Evolutionary conservation across 2,329 filamentous ascomycete species (phyloP).

Genomic region (Ophiostoma montium): DNA sequence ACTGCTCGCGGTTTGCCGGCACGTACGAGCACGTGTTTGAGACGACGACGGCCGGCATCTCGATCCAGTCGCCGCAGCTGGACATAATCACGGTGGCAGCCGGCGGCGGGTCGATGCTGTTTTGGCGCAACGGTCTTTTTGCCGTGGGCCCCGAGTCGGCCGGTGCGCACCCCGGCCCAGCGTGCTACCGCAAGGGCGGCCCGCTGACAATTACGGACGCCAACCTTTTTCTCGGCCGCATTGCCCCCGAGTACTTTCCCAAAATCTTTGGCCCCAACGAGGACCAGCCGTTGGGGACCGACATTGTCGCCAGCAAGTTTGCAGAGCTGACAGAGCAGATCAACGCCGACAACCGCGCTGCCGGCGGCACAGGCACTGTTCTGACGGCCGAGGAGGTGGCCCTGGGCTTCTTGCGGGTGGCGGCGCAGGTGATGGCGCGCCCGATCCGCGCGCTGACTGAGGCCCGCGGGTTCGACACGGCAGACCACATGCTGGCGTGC

Average conservation of each 20-base stretch:
- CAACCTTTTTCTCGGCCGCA: conserved; percentile 47
- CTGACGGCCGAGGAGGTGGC: conserved; percentile 49
- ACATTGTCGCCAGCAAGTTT: conserved; percentile 52
- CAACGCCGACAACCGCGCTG: conserved; percentile 47
- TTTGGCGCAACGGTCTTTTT: conserved; percentile 72
- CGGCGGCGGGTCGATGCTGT: conserved; percentile 47
- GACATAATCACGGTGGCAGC: conserved; percentile 93
- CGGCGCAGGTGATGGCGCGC: conserved; percentile 57
- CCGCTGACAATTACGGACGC: conserved; percentile 40
- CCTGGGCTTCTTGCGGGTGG: conserved; percentile 46
- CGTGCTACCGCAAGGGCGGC: conserved; percentile 49
- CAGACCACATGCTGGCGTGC: conserved; percentile 74
- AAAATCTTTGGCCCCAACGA: conserved; percentile 56
- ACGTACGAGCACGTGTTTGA: conserved; percentile 56
- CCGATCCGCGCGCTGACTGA: conserved; percentile 84
- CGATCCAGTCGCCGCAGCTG: conserved; percentile 78
- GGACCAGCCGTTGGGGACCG: conserved; percentile 65
- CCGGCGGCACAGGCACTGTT: conserved; percentile 21
- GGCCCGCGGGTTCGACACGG: conserved; percentile 84
- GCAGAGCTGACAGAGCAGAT: conserved; percentile 79
- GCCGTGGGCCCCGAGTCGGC: conserved; percentile 75
- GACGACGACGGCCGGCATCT: conserved; percentile 60
- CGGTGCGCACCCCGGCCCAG: conserved; percentile 51
- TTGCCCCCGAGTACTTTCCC: conserved; percentile 44
- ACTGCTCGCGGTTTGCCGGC: conserved; percentile 22